phyloP scores from a whole-genome alignment of 2,329 filamentous ascomycete genomes.

The Verticillium zaregamsianum region DNA sequence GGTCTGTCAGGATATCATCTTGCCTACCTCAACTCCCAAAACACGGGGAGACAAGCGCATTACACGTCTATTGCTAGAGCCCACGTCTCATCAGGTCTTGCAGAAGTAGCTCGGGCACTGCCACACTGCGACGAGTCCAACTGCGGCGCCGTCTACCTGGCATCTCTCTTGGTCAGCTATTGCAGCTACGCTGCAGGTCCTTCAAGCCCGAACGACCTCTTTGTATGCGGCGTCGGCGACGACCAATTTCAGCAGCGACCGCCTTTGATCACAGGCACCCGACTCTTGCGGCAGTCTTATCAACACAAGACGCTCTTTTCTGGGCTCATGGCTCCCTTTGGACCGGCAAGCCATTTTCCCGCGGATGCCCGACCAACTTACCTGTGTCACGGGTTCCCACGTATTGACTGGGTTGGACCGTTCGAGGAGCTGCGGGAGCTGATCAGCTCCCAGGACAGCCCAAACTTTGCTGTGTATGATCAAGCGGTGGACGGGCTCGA shows the following conservation, averaged over 20 bases:
- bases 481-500: not conserved
- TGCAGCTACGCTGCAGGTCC: constrained; percentile 25
- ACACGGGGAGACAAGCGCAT: constrained; percentile 1
- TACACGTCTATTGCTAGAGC: constrained; percentile 17
- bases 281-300: constrained; percentile 3
- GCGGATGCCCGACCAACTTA: not conserved
- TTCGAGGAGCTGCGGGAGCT: constrained; percentile 10
- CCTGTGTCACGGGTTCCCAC: not conserved
- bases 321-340: constrained; percentile 1
- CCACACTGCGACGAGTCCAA: constrained; percentile 18
- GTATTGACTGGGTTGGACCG: constrained; percentile 8
- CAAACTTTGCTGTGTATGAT: not conserved
- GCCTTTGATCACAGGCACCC: constrained; percentile 6
- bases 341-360: not conserved
- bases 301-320: constrained; percentile 4
- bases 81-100: constrained; percentile 19
- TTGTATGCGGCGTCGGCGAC: constrained; percentile 20
- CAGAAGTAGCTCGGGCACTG: constrained; percentile 19
- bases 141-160: constrained; percentile 24
- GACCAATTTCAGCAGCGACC: not conserved
- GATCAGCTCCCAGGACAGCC: constrained; percentile 3
- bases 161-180: constrained; percentile 22
- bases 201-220: constrained; percentile 19
- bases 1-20: constrained; percentile 22
- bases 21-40: constrained; percentile 11